Conservation (phyloP, 2,329 filamentous ascomycete species). For the Arthrocladium fulminans region DNA sequence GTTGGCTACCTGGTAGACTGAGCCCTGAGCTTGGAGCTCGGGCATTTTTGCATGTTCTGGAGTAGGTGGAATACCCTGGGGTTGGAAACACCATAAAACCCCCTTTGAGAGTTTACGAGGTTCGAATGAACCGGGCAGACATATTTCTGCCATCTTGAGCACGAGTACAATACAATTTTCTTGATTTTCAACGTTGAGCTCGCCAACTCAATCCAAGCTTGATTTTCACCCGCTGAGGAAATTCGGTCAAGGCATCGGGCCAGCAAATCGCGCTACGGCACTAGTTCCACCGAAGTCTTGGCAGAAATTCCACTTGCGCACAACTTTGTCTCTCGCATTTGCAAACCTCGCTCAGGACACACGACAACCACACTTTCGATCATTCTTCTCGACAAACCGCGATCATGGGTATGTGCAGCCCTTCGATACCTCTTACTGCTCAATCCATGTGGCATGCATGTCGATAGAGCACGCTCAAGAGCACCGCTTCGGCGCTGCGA, state of each 20-base stretch:
- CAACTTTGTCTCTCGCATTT: background rate
- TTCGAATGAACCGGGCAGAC: background rate
- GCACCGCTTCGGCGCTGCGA: constrained; percentile 10
- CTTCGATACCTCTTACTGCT: constrained; percentile 10
- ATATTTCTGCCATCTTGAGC: background rate
- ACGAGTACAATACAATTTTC: background rate
- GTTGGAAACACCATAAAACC: background rate
- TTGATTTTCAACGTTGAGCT: background rate
- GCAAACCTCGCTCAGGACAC: background rate
- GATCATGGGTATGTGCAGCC: constrained; percentile 21
- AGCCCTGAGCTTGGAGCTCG: background rate
- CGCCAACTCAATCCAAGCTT: background rate
- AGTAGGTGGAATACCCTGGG: background rate
- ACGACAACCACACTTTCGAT: constrained; percentile 14
- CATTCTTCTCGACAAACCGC: constrained; percentile 16
- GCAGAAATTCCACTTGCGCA: background rate
- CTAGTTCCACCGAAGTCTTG: constrained; percentile 1
- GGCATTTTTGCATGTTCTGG: background rate
- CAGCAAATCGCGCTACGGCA: background rate
- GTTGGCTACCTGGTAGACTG: too few relatives aligned
- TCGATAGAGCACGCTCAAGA: constrained; percentile 10
- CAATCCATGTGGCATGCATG: constrained; percentile 5
- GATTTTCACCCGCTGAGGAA: too few relatives aligned
- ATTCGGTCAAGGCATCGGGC: too few relatives aligned
- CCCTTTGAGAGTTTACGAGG: background rate